These are phyloP conservation scores for Abelmoschus esculentus DNA, from an alignment of 345 rosid genomes.

Conservation along the genomic window DNA sequence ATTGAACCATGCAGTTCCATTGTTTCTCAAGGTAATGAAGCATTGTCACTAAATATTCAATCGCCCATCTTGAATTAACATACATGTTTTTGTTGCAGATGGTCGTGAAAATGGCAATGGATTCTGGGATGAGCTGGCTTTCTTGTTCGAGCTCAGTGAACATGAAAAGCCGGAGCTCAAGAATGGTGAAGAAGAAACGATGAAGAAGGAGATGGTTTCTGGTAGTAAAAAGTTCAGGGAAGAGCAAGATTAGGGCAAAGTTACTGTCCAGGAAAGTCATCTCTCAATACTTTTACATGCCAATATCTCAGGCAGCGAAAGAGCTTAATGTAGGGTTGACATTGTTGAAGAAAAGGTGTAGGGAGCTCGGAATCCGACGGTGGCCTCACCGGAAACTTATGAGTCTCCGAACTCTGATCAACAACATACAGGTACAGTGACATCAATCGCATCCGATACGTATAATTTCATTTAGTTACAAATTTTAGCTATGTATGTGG, in stretches of 20 bases:
- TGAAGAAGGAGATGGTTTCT: slow-evolving; percentile 10
- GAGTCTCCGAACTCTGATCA: slow-evolving; percentile 43
- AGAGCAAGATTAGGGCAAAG: slow-evolving; percentile 10
- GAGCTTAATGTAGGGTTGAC: slow-evolving; percentile 60
- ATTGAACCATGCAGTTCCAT: slow-evolving; percentile 10
- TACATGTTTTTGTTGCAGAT: background rate
- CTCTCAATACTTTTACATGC: slow-evolving; percentile 46
- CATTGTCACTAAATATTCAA: background rate
- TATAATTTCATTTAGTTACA: too few relatives aligned
- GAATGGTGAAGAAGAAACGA: background rate
- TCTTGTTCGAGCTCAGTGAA: slow-evolving; percentile 13
- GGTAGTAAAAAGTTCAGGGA: slow-evolving; percentile 2
- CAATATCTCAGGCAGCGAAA: slow-evolving; percentile 55
- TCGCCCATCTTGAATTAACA: background rate
- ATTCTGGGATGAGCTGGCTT: slow-evolving; percentile 25
- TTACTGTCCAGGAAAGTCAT: slow-evolving; percentile 28
- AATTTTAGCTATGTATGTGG: too few relatives aligned
- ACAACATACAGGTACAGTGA: background rate
- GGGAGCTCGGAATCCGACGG: background rate
- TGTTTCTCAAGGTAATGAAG: slow-evolving; percentile 22
- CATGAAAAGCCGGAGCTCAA: background rate
- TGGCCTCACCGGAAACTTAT: slow-evolving; percentile 40
- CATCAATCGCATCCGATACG: too few relatives aligned
- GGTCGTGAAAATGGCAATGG: slow-evolving; percentile 11
- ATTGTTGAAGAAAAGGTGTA: slow-evolving; percentile 42